Conservation (phyloP, 1,284 basidiomycete species). For the Porphyrellus sp. region DNA sequence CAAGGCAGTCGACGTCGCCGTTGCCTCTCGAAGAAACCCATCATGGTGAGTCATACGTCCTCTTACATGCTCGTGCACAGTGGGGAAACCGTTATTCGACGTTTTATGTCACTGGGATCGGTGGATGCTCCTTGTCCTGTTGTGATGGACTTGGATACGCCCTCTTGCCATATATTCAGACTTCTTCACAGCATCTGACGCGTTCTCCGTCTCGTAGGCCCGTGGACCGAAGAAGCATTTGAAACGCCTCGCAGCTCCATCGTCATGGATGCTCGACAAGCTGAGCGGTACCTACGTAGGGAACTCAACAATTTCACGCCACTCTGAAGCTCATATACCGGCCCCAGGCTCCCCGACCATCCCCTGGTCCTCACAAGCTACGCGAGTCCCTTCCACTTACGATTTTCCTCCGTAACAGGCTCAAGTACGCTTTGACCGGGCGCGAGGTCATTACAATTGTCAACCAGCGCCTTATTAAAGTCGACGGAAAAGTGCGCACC, state of each 20-base stretch:
- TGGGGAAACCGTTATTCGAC: neutral
- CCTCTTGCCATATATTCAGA: neutral
- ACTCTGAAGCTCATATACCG: conserved; percentile 9
- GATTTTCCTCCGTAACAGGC: conserved; percentile 97
- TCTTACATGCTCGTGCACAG: neutral
- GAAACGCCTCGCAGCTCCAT: conserved; percentile 96
- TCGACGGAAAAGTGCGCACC: conserved; percentile 98
- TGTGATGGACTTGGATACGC: conserved; percentile 25
- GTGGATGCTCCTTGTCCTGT: conserved; percentile 24
- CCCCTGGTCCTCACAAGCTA: conserved; percentile 98
- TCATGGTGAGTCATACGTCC: conserved; percentile 31
- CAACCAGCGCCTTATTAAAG: conserved; percentile 96
- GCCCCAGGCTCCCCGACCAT: conserved; percentile 86
- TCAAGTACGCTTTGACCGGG: conserved; percentile 98
- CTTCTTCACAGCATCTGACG: conserved; percentile 15
- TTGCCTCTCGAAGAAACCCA: conserved; percentile 31
- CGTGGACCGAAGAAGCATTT: conserved; percentile 99
- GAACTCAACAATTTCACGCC: conserved; percentile 16
- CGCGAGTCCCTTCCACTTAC: conserved; percentile 94
- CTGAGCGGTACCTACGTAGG: conserved; percentile 95
- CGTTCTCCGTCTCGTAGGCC: conserved; percentile 51
- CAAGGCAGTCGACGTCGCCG: conserved; percentile 23
- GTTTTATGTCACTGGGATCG: conserved; percentile 9
- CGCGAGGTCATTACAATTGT: conserved; percentile 96
- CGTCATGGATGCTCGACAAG: conserved; percentile 99